Conservation (phyloP, 768 basidiomycete genomes). For the Phaffia australis region DNA sequence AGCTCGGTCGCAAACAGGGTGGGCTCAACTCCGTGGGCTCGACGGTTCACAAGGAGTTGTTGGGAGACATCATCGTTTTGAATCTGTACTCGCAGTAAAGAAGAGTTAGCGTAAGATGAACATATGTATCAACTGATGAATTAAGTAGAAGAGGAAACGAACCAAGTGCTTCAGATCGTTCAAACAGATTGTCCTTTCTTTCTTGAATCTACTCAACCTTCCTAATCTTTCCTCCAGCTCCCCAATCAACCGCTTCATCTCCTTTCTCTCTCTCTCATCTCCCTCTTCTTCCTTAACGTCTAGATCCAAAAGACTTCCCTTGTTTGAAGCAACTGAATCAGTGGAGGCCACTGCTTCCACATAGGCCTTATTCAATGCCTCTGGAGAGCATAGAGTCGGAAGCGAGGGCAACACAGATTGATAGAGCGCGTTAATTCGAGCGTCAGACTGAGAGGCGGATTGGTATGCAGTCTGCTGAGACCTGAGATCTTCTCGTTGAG, state of each 20-base stretch:
- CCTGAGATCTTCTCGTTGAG: conserved; percentile 44
- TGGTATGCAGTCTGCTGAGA: conserved; percentile 46
- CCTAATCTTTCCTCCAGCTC: conserved; percentile 71
- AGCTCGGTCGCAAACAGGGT: conserved; percentile 83
- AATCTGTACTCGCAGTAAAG: conserved; percentile 46
- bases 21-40: conserved; percentile 60
- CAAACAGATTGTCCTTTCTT: conserved; percentile 72
- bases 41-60: conserved; percentile 76
- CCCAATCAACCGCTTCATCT: conserved; percentile 54
- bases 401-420: conserved; percentile 57
- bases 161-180: conserved; percentile 90
- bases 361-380: conserved; percentile 39
- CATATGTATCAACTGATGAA: neutral
- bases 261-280: conserved; percentile 52
- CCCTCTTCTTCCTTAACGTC: conserved; percentile 58
- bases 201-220: conserved; percentile 66
- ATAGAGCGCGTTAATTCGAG: conserved; percentile 65
- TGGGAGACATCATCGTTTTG: conserved; percentile 96
- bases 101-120: neutral
- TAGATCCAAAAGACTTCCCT: conserved; percentile 56
- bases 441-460: conserved; percentile 66
- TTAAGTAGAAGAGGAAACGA: neutral
- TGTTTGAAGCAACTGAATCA: conserved; percentile 38
- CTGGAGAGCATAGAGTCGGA: conserved; percentile 43
- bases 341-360: conserved; percentile 54